Evolutionary conservation across 2,329 filamentous ascomycete genomes (phyloP).

Genomic region (Sclerotinia minor): DNA sequence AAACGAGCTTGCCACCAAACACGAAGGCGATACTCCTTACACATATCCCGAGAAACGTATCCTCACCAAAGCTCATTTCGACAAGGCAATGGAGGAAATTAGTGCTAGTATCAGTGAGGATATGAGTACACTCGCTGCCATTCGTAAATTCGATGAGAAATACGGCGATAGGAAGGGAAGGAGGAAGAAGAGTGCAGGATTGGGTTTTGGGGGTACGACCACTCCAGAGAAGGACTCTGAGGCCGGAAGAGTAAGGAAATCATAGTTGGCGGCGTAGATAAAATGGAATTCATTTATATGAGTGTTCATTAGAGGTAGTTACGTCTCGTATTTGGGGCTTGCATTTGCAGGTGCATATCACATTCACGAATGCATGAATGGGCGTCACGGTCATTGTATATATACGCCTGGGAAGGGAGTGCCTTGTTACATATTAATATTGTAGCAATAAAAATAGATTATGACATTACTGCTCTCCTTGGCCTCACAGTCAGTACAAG

Average conservation of each 20-base stretch:
- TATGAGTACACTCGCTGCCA: conserved; percentile 81
- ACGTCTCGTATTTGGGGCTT: conserved; percentile 14
- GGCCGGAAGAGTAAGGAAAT: conserved; percentile 40
- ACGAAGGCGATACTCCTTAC: conserved; percentile 46
- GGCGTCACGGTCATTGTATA: conserved; percentile 17
- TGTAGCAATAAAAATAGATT: conserved; percentile 16
- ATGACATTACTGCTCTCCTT: background rate
- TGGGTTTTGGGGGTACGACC: conserved; percentile 56
- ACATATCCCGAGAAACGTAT: conserved; percentile 67
- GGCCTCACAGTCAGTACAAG: too few species aligned
- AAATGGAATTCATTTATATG: background rate
- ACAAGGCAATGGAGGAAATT: conserved; percentile 82
- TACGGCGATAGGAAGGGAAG: conserved; percentile 79
- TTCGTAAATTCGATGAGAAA: conserved; percentile 93
- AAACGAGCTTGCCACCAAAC: conserved; percentile 47
- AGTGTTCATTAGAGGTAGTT: conserved; percentile 15
- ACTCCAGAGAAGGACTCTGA: conserved; percentile 39
- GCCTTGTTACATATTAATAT: conserved; percentile 1
- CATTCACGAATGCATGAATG: conserved; percentile 2
- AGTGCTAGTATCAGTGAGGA: conserved; percentile 91
- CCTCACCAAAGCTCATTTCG: conserved; percentile 72
- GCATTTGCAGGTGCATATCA: conserved; percentile 10
- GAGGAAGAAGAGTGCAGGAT: conserved; percentile 56
- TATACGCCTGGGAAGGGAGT: background rate
- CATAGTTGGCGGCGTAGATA: conserved; percentile 26